These are phyloP conservation scores for Kwoniella dendrophila DNA, from an alignment of 768 basidiomycete genomes.

Conservation along the genomic window DNA sequence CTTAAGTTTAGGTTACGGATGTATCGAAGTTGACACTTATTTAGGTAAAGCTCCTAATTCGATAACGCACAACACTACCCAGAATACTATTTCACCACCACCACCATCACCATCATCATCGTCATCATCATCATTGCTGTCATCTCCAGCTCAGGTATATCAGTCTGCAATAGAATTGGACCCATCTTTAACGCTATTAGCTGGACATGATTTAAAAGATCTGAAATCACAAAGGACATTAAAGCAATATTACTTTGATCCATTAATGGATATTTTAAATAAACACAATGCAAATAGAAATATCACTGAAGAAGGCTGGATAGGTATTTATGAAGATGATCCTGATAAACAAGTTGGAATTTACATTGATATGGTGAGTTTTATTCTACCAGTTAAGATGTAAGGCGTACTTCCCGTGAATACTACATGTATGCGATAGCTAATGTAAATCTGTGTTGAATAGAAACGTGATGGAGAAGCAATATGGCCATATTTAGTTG, in stretches of 20 bases:
- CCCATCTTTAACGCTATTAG: constrained; percentile 20
- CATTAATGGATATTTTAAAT: constrained; percentile 31
- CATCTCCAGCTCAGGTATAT: too few relatives aligned
- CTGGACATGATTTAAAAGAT: constrained; percentile 29
- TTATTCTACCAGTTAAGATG: too few relatives aligned
- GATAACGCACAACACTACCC: neutral
- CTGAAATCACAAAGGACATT: constrained; percentile 25
- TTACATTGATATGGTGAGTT: constrained; percentile 41
- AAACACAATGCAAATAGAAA: constrained; percentile 15
- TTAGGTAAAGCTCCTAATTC: constrained; percentile 5
- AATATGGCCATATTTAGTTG: constrained; percentile 36
- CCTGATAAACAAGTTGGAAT: constrained; percentile 24
- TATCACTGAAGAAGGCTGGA: neutral
- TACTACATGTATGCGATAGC: too few relatives aligned
- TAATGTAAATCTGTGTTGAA: neutral
- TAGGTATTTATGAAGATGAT: constrained; percentile 29
- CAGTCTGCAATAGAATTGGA: neutral
- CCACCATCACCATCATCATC: constrained; percentile 2
- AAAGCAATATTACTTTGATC: constrained; percentile 32
- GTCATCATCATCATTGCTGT: neutral
- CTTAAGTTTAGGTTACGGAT: constrained; percentile 27
- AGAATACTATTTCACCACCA: too few relatives aligned
- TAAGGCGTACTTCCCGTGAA: too few relatives aligned
- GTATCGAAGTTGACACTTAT: constrained; percentile 36
- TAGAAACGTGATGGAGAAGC: constrained; percentile 33